phyloP scores from a whole-genome alignment of 75 land plant genomes.

The Sequoiadendron giganteum region DNA sequence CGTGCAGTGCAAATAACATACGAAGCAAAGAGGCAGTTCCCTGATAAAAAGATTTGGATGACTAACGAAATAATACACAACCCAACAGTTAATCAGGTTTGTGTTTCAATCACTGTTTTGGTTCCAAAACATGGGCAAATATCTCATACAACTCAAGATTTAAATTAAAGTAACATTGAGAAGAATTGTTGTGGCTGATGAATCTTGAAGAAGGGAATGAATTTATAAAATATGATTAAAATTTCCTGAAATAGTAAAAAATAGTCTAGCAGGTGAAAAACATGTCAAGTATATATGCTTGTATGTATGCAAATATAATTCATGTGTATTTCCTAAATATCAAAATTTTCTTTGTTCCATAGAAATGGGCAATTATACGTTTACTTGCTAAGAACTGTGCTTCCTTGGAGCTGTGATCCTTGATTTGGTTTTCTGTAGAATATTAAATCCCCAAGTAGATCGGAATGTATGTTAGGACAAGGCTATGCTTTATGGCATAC shows the following conservation, averaged over 20 bases:
- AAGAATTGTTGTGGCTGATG: not conserved
- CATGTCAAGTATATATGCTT: too few relatives aligned
- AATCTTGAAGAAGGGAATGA: not conserved
- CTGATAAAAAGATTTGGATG: slow-evolving; percentile 76
- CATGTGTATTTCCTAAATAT: too few relatives aligned
- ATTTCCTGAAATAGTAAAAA: not conserved
- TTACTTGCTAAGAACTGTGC: not conserved
- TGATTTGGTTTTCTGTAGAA: not conserved
- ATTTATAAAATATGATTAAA: not conserved
- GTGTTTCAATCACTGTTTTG: slow-evolving; percentile 1
- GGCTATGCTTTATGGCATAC: not conserved
- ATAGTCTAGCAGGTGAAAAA: not conserved
- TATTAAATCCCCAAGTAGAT: not conserved
- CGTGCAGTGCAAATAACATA: slow-evolving; percentile 95
- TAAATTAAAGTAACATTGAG: not conserved
- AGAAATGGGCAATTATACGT: not conserved
- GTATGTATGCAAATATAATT: not conserved
- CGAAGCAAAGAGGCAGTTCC: slow-evolving; percentile 93
- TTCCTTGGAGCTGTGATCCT: not conserved
- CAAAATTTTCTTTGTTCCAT: not conserved
- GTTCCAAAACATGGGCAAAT: not conserved
- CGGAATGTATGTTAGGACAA: not conserved
- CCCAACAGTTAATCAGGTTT: slow-evolving; percentile 86
- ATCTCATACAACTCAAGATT: not conserved
- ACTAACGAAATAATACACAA: slow-evolving; percentile 98